Percentiles rank a stretch among this genome's conserved stretches.
Conservation (phyloP, 2,329 filamentous ascomycete species). For the Endoconidiophora laricicola region DNA sequence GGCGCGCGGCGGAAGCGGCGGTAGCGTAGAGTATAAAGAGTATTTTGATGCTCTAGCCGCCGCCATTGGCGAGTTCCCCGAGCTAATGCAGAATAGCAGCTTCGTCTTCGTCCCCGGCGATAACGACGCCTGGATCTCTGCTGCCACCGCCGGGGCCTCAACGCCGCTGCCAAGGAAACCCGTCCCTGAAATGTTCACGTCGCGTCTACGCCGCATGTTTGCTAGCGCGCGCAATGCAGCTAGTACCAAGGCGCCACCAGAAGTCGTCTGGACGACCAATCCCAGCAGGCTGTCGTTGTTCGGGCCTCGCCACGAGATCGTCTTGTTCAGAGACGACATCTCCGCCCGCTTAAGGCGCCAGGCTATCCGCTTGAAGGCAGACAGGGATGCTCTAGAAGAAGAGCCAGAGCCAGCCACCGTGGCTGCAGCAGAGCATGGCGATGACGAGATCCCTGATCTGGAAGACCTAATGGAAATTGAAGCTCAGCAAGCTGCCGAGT, state of each 20-base stretch:
- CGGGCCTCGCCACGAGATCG: conserved; percentile 72
- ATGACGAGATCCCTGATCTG: conserved; percentile 14
- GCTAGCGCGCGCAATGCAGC: conserved; percentile 53
- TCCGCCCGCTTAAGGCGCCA: conserved; percentile 61
- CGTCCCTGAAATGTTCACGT: conserved; percentile 82
- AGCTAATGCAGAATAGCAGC: conserved; percentile 59
- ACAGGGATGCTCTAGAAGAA: conserved; percentile 21
- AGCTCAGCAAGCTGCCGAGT: conserved; percentile 14
- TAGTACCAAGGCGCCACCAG: conserved; percentile 38
- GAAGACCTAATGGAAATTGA: conserved; percentile 29
- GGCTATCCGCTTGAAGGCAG: conserved; percentile 50
- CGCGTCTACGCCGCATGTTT: conserved; percentile 66
- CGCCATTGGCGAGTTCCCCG: conserved; percentile 66
- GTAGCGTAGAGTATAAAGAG: conserved; percentile 93
- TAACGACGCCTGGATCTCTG: conserved; percentile 90
- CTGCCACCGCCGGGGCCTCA: conserved; percentile 62
- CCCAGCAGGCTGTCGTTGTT: conserved; percentile 71
- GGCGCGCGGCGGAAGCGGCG: conserved; percentile 46
- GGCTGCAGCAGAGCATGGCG: not conserved
- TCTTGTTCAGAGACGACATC: conserved; percentile 76
- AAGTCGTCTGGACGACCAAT: conserved; percentile 78
- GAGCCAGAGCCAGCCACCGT: conserved; percentile 18
- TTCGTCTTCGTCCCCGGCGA: conserved; percentile 92
- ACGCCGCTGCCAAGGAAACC: conserved; percentile 51
- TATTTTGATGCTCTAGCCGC: conserved; percentile 79